Evolutionary conservation across 2,329 filamentous ascomycete genomes (phyloP), one percentile per base, ranked within the genome.

Genomic region (Thelonectria olida): DNA sequence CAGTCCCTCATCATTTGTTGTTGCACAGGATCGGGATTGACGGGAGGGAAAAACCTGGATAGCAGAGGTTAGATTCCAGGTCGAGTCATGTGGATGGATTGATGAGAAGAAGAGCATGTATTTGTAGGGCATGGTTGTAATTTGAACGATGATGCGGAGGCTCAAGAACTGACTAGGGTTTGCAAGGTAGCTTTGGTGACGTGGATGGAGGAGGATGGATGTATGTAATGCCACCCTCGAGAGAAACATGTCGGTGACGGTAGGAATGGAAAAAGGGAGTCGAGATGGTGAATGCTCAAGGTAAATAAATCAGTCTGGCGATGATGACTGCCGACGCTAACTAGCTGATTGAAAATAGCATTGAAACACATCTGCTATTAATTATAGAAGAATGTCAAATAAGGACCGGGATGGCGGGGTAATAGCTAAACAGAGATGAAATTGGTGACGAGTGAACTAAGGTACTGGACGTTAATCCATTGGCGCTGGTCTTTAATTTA

Each of bases 361-460:
- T 7, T 17, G 13, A 17, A 23, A 15, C 28, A 49, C n/a, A n/a
- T n/a, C n/a, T n/a, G n/a, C n/a, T n/a, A n/a, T n/a, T n/a, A n/a
- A n/a, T n/a, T n/a, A n/a, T n/a, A 17, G 34, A 28, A 36, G 25
- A 45, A 10, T 17, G 8, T 23, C 5, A 25, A 48, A 13, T 31
- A 17, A 48, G 25, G 27, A 31, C 45, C 44, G 23, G 47, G 47
- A 49, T 56, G 54, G 54, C 45, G 54, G 54, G 54, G 54, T 56
- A 56, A 36, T 38, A 34, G 9, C 31, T 34, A 34, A 34, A 34
- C 4, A 34, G 6, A 34, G 10, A 12, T 34, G 6, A 34, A 34
- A 13, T n/a, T n/a, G n/a, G n/a, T n/a, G n/a, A n/a, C n/a, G n/a
- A n/a, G n/a, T n/a, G n/a, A n/a, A n/a, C n/a, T n/a, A n/a, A n/a